Evolutionary conservation across 1,284 basidiomycete species (phyloP).

Genomic region (Trichosporon sp.): DNA sequence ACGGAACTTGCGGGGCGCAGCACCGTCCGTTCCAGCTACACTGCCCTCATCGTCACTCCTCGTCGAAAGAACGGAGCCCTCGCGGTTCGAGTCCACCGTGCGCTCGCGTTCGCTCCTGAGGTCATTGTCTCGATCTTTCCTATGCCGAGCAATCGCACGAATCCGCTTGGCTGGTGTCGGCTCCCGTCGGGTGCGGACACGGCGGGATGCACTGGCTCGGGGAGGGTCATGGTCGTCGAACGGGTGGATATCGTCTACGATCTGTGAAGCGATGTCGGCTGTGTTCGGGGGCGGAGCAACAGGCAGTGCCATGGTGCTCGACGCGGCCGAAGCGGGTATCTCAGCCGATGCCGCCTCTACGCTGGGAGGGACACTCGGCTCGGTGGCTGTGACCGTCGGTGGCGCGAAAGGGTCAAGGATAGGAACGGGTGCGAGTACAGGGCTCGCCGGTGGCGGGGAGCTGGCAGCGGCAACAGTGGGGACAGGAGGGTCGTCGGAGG

Average conservation of each 20-base stretch:
- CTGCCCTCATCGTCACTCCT: constrained; percentile 10
- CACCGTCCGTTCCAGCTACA: neutral
- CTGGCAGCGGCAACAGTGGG: neutral
- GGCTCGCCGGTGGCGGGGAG: neutral
- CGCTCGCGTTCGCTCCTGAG: neutral
- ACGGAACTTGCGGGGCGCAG: constrained; percentile 14
- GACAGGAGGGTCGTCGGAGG: neutral
- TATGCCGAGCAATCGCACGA: constrained; percentile 2
- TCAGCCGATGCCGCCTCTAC: neutral
- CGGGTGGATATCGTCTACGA: neutral
- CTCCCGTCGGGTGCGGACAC: constrained; percentile 4
- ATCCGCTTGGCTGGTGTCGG: constrained; percentile 8
- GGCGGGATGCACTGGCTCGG: constrained; percentile 2
- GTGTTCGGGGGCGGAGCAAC: neutral
- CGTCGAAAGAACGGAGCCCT: constrained; percentile 2
- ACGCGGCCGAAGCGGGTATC: neutral
- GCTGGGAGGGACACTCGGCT: neutral
- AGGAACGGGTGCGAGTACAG: neutral
- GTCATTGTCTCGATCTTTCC: constrained; percentile 1
- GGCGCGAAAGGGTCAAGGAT: neutral
- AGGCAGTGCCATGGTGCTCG: neutral
- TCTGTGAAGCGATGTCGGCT: neutral
- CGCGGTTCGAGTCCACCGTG: neutral
- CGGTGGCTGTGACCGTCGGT: neutral
- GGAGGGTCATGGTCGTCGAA: constrained; percentile 13